A percentile compares a stretch with the other conserved stretches of the same genome.
These are phyloP conservation scores for Pleurotus platypus DNA, from an alignment of 768 basidiomycete genomes.

Conservation along the genomic window DNA sequence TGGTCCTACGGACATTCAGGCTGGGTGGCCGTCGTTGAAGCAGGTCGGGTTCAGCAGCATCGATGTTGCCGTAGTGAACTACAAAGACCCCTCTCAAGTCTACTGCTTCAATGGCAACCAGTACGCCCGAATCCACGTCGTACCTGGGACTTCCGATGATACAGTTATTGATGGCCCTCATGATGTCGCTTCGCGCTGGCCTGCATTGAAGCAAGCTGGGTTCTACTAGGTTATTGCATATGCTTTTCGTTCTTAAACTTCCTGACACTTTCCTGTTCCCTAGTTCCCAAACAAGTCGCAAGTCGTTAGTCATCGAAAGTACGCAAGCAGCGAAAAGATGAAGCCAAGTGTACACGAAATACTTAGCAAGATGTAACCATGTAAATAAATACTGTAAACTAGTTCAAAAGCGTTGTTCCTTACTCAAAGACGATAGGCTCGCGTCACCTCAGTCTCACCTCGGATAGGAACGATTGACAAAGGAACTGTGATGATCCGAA, in stretches of 20 bases:
- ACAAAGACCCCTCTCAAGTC: not conserved
- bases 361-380: too few species aligned
- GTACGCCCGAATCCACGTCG: constrained; percentile 1
- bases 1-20: constrained; percentile 1
- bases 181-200: not conserved
- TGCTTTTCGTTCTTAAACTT: not conserved
- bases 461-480: too few species aligned
- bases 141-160: not conserved
- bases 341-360: too few species aligned
- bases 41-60: not conserved
- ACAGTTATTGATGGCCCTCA: not conserved
- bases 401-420: too few species aligned
- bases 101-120: constrained; percentile 3
- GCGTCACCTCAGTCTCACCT: too few species aligned
- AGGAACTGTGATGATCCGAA: too few species aligned
- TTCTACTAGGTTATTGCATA: not conserved
- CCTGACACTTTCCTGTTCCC: too few species aligned
- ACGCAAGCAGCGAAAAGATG: too few species aligned
- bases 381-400: too few species aligned
- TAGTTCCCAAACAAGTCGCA: too few species aligned
- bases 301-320: too few species aligned
- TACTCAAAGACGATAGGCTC: too few species aligned
- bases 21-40: not conserved
- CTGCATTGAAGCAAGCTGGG: not conserved
- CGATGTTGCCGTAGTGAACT: not conserved